Conservation (phyloP, 805 yeast genomes). For the Hemisphaericaspora nanyangensis region DNA sequence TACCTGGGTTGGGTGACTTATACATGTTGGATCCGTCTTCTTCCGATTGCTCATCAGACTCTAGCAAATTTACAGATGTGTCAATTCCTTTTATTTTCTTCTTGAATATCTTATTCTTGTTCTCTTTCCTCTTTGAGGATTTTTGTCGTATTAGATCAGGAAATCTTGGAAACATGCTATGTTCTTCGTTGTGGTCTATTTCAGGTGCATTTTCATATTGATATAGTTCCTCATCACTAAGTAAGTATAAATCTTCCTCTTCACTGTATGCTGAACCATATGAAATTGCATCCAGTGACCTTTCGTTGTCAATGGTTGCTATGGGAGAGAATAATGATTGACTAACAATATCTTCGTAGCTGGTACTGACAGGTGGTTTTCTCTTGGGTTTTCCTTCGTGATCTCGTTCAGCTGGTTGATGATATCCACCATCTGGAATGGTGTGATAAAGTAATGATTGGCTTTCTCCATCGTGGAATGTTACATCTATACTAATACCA, state of each 20-base stretch:
- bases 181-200: background rate
- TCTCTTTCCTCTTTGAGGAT: background rate
- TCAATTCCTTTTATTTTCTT: conserved; percentile 14
- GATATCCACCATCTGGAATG: too few relatives aligned
- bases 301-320: background rate
- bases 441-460: too few relatives aligned
- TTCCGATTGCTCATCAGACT: conserved; percentile 10
- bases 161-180: conserved; percentile 26
- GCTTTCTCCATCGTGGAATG: background rate
- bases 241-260: background rate
- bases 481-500: conserved; percentile 8
- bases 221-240: background rate
- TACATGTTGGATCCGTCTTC: background rate
- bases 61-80: conserved; percentile 8
- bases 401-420: too few relatives aligned
- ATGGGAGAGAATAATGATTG: background rate
- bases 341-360: background rate
- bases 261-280: conserved; percentile 1
- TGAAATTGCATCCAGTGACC: conserved; percentile 7
- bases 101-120: conserved; percentile 15
- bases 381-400: conserved; percentile 13
- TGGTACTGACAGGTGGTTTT: conserved; percentile 26
- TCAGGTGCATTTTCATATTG: background rate
- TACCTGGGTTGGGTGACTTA: background rate
- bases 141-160: conserved; percentile 19